A percentile compares a stretch with the other conserved stretches of the same genome.
These are phyloP conservation scores for Irpex lacteus DNA, from an alignment of 1,284 basidiomycete species.

Conservation along the genomic window DNA sequence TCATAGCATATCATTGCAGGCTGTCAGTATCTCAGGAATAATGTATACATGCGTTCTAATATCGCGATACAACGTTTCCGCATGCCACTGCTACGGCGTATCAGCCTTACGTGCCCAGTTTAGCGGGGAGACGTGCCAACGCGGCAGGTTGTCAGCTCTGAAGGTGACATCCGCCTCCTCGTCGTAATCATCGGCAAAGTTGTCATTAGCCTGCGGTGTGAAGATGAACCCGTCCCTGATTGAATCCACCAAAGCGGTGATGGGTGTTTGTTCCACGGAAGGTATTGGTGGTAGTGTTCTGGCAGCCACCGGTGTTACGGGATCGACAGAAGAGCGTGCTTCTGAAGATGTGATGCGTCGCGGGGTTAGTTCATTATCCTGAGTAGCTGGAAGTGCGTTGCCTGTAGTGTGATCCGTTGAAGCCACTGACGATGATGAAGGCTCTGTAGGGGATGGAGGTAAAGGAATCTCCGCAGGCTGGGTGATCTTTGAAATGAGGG, in stretches of 20 bases:
- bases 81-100: neutral
- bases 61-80: neutral
- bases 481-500: slow-evolving; percentile 14
- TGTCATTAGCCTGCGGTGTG: slow-evolving; percentile 28
- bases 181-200: slow-evolving; percentile 7
- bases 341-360: no score
- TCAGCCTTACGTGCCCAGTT: neutral
- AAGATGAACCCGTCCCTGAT: slow-evolving; percentile 69
- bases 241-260: slow-evolving; percentile 62
- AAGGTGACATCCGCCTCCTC: slow-evolving; percentile 3
- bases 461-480: slow-evolving; percentile 8
- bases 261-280: slow-evolving; percentile 49
- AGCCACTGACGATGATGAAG: neutral
- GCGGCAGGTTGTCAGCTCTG: neutral
- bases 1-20: neutral
- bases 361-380: no score
- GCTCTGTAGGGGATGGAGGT: neutral
- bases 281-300: neutral
- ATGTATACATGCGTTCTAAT: neutral
- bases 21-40: neutral
- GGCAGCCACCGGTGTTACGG: slow-evolving; percentile 11
- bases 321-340: neutral
- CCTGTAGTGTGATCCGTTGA: no score
- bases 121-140: neutral
- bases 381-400: no score